phyloP scores from a whole-genome alignment of 345 rosid species.

The Turnera subulata region DNA sequence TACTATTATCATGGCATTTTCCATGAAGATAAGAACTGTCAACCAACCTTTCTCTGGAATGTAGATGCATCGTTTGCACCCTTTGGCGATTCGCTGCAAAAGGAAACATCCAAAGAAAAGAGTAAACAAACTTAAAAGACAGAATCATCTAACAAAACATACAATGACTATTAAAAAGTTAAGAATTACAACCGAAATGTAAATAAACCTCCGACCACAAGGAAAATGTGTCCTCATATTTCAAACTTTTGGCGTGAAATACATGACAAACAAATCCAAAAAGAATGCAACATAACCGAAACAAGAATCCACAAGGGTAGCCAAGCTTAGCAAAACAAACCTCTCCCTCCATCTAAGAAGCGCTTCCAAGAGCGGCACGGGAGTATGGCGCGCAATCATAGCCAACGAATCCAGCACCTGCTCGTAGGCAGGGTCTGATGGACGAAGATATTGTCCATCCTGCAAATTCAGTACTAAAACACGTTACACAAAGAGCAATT shows the following conservation, averaged over 20 bases:
- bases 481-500: neutral
- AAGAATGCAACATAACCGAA: too few relatives aligned
- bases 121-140: slow-evolving; percentile 6
- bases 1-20: too few relatives aligned
- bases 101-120: slow-evolving; percentile 3
- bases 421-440: slow-evolving; percentile 95
- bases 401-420: slow-evolving; percentile 97
- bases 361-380: slow-evolving; percentile 94
- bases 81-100: slow-evolving; percentile 90
- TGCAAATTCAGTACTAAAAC: slow-evolving; percentile 24
- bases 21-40: neutral
- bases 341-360: slow-evolving; percentile 93
- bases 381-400: slow-evolving; percentile 96
- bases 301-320: too few relatives aligned
- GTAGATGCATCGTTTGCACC: slow-evolving; percentile 98
- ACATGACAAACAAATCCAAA: too few relatives aligned
- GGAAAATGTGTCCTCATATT: too few relatives aligned
- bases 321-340: too few relatives aligned
- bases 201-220: too few relatives aligned
- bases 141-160: neutral
- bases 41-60: slow-evolving; percentile 90
- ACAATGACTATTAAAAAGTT: too few relatives aligned
- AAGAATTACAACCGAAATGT: too few relatives aligned
- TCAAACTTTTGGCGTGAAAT: too few relatives aligned
- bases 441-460: slow-evolving; percentile 99